Evolutionary conservation across 1,284 basidiomycete species (phyloP).

Genomic region (Apiotrichum brassicae): DNA sequence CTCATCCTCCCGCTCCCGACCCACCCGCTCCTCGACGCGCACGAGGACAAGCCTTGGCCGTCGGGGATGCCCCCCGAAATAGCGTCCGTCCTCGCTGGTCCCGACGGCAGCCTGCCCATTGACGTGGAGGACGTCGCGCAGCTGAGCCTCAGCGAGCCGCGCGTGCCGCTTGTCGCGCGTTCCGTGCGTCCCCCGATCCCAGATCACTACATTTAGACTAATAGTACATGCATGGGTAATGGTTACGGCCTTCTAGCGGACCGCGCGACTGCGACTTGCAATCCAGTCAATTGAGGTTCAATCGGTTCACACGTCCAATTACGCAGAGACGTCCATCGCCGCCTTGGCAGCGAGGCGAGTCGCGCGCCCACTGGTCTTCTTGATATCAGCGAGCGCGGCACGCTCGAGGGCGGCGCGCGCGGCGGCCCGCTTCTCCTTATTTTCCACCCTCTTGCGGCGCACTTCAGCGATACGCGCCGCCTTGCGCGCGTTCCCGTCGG

Average conservation of each 20-base stretch:
- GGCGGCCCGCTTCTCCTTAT: conserved; percentile 41
- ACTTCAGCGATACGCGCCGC: conserved; percentile 56
- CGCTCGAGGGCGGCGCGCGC: conserved; percentile 16
- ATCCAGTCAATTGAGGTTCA: too few species aligned
- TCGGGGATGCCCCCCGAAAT: background rate
- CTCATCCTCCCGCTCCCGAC: conserved; percentile 29
- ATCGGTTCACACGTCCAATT: too few species aligned
- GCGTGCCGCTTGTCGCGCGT: background rate
- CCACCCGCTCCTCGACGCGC: conserved; percentile 8
- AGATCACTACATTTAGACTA: conserved; percentile 8
- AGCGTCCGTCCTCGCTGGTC: conserved; percentile 2
- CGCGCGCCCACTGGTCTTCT: background rate
- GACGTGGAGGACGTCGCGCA: background rate
- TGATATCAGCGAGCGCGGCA: conserved; percentile 2
- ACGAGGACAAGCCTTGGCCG: too few species aligned
- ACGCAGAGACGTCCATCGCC: background rate
- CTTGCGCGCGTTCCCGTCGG: conserved; percentile 68
- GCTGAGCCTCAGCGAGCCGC: conserved; percentile 1
- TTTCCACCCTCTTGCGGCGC: conserved; percentile 52
- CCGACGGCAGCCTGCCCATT: background rate
- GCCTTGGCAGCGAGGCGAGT: conserved; percentile 5
- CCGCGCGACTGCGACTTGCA: background rate
- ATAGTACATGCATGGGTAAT: background rate
- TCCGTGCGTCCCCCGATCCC: background rate
- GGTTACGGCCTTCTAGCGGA: background rate